These are phyloP conservation scores for Alloteropsis semialata DNA, from an alignment of 176 grass and related monocot species.

Conservation along the genomic window DNA sequence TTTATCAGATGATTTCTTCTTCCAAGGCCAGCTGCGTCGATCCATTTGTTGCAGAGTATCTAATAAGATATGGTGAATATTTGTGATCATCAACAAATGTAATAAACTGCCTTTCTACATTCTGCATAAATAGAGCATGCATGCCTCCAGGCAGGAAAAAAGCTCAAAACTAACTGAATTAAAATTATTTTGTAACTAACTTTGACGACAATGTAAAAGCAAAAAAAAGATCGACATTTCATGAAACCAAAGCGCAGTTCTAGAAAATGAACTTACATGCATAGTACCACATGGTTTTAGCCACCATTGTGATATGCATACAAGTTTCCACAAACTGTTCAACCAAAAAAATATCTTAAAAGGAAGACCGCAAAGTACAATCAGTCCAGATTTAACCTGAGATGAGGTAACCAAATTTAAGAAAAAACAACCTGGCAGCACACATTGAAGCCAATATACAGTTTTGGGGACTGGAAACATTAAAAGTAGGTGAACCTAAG, in stretches of 20 bases:
- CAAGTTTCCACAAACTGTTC: background rate
- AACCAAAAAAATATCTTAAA: background rate
- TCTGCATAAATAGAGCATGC: background rate
- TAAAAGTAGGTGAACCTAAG: background rate
- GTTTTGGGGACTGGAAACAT: background rate
- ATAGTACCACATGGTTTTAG: background rate
- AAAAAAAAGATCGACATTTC: background rate
- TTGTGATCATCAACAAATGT: background rate
- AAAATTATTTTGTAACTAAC: background rate
- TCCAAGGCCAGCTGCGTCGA: slow-evolving; percentile 97
- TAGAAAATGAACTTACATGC: background rate
- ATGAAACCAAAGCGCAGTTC: too few relatives aligned
- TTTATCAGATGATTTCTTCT: slow-evolving; percentile 99
- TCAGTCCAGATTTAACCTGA: background rate
- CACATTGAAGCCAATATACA: background rate
- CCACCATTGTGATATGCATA: background rate
- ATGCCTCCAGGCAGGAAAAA: background rate
- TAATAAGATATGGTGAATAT: slow-evolving; percentile 23
- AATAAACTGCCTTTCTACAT: slow-evolving; percentile 10
- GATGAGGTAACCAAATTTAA: background rate
- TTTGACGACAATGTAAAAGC: background rate
- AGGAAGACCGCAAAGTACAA: background rate
- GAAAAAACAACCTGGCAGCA: background rate
- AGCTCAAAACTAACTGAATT: background rate
- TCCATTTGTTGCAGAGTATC: slow-evolving; percentile 59